Conservation (phyloP, 2,329 filamentous ascomycete species). For the Beauveria varroae region DNA sequence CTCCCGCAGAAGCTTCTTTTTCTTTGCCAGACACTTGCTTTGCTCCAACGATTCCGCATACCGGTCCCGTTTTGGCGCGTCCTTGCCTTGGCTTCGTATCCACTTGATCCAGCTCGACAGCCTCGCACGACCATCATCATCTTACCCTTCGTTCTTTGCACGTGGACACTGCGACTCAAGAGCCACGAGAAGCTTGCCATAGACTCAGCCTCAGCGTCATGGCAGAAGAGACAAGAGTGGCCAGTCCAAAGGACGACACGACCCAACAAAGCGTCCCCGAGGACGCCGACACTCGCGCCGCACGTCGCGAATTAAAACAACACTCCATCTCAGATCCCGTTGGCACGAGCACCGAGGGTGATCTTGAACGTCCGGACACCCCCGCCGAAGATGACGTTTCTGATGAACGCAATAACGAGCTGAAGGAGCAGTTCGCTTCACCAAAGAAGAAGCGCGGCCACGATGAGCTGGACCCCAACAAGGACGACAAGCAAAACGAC, state of each 20-base stretch:
- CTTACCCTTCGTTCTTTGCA: neutral
- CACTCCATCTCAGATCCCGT: slow-evolving; percentile 50
- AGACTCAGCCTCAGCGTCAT: slow-evolving; percentile 23
- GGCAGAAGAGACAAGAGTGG: slow-evolving; percentile 36
- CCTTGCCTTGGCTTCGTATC: neutral
- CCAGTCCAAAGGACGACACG: slow-evolving; percentile 31
- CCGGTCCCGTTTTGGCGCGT: neutral
- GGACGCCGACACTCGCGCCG: slow-evolving; percentile 56
- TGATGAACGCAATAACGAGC: slow-evolving; percentile 26
- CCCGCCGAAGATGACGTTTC: slow-evolving; percentile 29
- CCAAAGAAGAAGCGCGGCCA: slow-evolving; percentile 61
- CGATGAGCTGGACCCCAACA: slow-evolving; percentile 48
- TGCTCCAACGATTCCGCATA: neutral
- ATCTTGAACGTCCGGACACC: slow-evolving; percentile 22
- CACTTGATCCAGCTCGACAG: neutral
- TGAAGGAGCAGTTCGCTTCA: slow-evolving; percentile 44
- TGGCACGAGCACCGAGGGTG: slow-evolving; percentile 15
- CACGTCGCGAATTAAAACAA: slow-evolving; percentile 57
- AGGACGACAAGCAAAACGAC: slow-evolving; percentile 35
- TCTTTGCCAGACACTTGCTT: neutral
- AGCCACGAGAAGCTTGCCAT: neutral
- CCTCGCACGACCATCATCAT: neutral
- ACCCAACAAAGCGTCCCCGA: slow-evolving; percentile 32
- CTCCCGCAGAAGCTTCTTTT: neutral
- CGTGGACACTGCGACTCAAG: neutral